Evolutionary conservation across 768 basidiomycete genomes (phyloP).

Genomic region (Pleurotus tuber-regium): DNA sequence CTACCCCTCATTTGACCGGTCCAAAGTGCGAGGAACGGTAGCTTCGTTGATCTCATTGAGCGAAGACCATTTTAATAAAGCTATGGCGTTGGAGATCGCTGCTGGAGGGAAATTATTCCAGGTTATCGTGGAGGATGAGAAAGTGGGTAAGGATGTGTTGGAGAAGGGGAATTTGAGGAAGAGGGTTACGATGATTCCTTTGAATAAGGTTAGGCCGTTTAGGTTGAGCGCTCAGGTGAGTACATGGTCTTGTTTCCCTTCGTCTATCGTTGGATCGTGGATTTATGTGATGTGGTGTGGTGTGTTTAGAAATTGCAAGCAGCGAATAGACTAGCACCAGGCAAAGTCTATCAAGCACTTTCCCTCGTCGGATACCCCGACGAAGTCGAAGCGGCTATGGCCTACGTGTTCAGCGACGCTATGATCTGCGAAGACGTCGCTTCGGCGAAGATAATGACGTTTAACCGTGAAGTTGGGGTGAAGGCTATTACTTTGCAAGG

Average conservation of each 20-base stretch:
- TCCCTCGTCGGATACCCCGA: conserved; percentile 80
- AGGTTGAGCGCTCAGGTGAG: conserved; percentile 43
- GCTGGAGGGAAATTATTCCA: conserved; percentile 90
- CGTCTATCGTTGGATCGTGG: too few species aligned
- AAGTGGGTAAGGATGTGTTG: conserved; percentile 81
- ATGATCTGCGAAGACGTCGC: conserved; percentile 89
- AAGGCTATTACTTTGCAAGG: conserved; percentile 92
- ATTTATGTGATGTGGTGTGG: too few species aligned
- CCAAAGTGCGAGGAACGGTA: conserved; percentile 88
- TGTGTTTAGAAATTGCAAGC: conserved; percentile 82
- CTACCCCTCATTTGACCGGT: conserved; percentile 74
- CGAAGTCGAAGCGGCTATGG: conserved; percentile 85
- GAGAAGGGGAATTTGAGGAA: conserved; percentile 73
- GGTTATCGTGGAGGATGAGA: conserved; percentile 91
- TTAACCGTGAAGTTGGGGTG: conserved; percentile 61
- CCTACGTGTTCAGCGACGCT: conserved; percentile 91
- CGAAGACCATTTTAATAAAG: conserved; percentile 66
- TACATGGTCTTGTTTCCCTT: too few species aligned
- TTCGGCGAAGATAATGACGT: conserved; percentile 86
- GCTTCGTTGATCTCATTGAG: conserved; percentile 83
- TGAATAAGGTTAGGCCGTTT: conserved; percentile 83
- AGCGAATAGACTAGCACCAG: conserved; percentile 69
- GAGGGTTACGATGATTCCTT: conserved; percentile 89
- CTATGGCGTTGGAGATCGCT: conserved; percentile 90
- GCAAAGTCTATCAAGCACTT: conserved; percentile 84